phyloP scores from a whole-genome alignment of 495 filamentous ascomycete species.

The Neurospora sp. region DNA sequence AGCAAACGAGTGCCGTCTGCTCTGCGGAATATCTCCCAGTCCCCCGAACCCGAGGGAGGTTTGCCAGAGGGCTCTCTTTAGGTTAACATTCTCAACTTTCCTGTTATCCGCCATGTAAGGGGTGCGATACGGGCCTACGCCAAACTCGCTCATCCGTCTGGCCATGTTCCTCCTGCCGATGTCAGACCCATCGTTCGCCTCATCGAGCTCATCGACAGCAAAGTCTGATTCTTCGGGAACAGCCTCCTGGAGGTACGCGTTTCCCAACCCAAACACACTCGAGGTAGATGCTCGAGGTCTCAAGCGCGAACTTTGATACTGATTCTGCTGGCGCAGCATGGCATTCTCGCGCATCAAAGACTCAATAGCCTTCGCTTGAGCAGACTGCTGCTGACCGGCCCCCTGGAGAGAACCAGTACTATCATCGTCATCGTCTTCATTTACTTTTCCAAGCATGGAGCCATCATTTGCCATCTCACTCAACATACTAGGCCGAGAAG shows the following conservation, averaged over 20 bases:
- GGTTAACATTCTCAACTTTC: constrained; percentile 55
- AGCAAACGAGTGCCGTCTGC: constrained; percentile 95
- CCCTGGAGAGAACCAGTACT: constrained; percentile 47
- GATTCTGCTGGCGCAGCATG: constrained; percentile 53
- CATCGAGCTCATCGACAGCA: constrained; percentile 60
- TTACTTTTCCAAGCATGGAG: constrained; percentile 61
- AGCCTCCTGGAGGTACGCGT: constrained; percentile 51
- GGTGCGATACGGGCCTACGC: constrained; percentile 43
- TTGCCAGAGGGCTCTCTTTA: constrained; percentile 76
- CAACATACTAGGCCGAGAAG: constrained; percentile 76
- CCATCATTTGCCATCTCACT: constrained; percentile 68
- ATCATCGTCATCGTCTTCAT: constrained; percentile 68
- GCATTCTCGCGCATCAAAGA: constrained; percentile 65
- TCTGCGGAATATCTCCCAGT: constrained; percentile 63
- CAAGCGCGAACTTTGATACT: constrained; percentile 49
- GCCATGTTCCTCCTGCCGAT: constrained; percentile 42
- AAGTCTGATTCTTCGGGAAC: constrained; percentile 63
- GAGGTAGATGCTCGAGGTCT: constrained; percentile 53
- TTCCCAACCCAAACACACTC: constrained; percentile 41
- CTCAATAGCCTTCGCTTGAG: constrained; percentile 58
- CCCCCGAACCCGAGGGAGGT: constrained; percentile 73
- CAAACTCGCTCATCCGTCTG: constrained; percentile 55
- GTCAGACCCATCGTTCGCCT: constrained; percentile 48
- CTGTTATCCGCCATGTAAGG: constrained; percentile 58
- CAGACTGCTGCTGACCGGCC: constrained; percentile 41